Conservation (phyloP, 2,329 filamentous ascomycete species). For the Pseudopithomyces maydicus region DNA sequence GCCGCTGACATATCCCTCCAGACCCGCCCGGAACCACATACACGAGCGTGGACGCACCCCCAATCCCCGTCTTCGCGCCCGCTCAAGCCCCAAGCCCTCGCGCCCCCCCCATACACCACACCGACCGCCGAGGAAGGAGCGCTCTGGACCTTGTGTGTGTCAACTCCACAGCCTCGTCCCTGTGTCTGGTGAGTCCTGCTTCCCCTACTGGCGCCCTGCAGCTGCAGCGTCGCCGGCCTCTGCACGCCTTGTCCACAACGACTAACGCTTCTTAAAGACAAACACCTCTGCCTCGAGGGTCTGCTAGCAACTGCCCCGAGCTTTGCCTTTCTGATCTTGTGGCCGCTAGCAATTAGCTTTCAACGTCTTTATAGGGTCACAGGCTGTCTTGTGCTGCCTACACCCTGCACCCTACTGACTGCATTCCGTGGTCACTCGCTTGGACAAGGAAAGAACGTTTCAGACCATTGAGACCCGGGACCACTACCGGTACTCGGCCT, state of each 20-base stretch:
- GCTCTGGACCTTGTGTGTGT: slow-evolving; percentile 16
- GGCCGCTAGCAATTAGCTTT: slow-evolving; percentile 38
- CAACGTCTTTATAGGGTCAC: slow-evolving; percentile 43
- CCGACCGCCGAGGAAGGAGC: slow-evolving; percentile 15
- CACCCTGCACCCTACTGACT: slow-evolving; percentile 36
- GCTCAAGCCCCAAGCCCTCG: slow-evolving; percentile 2
- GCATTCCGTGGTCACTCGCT: slow-evolving; percentile 44
- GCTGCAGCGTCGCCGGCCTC: slow-evolving; percentile 20
- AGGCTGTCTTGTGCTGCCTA: slow-evolving; percentile 45
- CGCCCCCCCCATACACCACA: slow-evolving; percentile 23
- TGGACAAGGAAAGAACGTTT: slow-evolving; percentile 43
- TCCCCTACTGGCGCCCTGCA: slow-evolving; percentile 18
- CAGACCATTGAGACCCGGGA: slow-evolving; percentile 43
- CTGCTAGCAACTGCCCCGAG: slow-evolving; percentile 31
- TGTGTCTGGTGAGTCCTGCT: slow-evolving; percentile 32
- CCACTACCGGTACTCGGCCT: slow-evolving; percentile 40
- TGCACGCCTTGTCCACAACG: slow-evolving; percentile 3
- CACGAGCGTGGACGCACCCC: slow-evolving; percentile 31
- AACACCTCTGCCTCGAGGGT: slow-evolving; percentile 31
- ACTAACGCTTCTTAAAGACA: slow-evolving; percentile 40
- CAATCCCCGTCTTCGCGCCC: slow-evolving; percentile 23
- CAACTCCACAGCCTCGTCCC: slow-evolving; percentile 19
- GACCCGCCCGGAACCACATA: slow-evolving; percentile 25
- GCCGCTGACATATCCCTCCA: slow-evolving; percentile 37
- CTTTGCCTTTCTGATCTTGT: slow-evolving; percentile 43